phyloP scores from a whole-genome alignment of 2,329 filamentous ascomycete genomes.

The Pestalotiopsis fici region DNA sequence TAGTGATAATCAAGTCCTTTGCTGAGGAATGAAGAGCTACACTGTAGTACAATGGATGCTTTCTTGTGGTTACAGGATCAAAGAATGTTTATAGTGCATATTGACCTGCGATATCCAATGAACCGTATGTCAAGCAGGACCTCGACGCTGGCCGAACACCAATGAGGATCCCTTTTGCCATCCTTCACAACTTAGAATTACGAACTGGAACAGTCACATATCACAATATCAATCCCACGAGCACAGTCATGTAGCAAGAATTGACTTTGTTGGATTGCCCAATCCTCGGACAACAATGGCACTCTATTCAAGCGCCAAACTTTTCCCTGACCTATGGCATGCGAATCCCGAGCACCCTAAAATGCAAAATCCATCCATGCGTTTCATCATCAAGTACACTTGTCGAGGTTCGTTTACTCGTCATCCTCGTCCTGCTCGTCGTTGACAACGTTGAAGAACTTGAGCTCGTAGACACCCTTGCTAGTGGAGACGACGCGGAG shows the following conservation, averaged over 20 bases:
- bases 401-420: conserved; percentile 68
- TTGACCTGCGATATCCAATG: too few relatives aligned
- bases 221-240: too few relatives aligned
- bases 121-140: too few relatives aligned
- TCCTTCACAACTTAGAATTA: too few relatives aligned
- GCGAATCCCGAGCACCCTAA: conserved; percentile 6
- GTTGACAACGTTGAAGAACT: conserved; percentile 99
- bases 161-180: too few relatives aligned
- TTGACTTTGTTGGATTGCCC: background rate
- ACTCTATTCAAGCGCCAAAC: conserved; percentile 10
- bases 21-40: too few relatives aligned
- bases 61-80: too few relatives aligned
- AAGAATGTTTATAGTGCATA: too few relatives aligned
- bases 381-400: conserved; percentile 4
- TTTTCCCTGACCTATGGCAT: conserved; percentile 14
- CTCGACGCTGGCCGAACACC: too few relatives aligned
- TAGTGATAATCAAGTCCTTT: too few relatives aligned
- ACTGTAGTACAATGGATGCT: too few relatives aligned
- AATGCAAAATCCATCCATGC: background rate
- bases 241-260: background rate
- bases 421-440: conserved; percentile 98
- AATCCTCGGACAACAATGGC: background rate
- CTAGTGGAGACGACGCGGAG: conserved; percentile 97
- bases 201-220: background rate
- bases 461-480: conserved; percentile 98